phyloP scores from a whole-genome alignment of 1,139 yeast genomes.

The Pichia sp. region DNA sequence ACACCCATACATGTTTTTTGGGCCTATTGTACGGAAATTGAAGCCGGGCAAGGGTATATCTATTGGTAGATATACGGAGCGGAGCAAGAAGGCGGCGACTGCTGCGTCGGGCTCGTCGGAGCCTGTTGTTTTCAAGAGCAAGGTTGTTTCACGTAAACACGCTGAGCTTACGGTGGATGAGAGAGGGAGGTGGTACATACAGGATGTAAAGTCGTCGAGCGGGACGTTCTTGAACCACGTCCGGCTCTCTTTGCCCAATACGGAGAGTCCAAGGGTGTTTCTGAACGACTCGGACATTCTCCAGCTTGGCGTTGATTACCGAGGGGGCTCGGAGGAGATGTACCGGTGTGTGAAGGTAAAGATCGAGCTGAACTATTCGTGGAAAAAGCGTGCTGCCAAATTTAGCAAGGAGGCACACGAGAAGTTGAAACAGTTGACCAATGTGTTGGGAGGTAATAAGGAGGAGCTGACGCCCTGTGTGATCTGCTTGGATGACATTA shows the following conservation, averaged over 20 bases:
- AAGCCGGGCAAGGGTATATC: conserved; percentile 59
- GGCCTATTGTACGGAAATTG: conserved; percentile 75
- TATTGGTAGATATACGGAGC: conserved; percentile 84
- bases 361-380: conserved; percentile 82
- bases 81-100: conserved; percentile 67
- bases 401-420: conserved; percentile 77
- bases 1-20: conserved; percentile 73
- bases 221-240: conserved; percentile 91
- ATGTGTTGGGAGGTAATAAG: conserved; percentile 32
- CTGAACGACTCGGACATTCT: conserved; percentile 81
- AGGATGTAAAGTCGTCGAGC: conserved; percentile 82
- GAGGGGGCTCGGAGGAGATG: conserved; percentile 93
- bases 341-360: conserved; percentile 90
- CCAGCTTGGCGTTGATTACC: conserved; percentile 90
- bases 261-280: conserved; percentile 60
- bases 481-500: conserved; percentile 74
- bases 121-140: conserved; percentile 84
- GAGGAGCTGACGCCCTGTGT: conserved; percentile 66
- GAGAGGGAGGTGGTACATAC: conserved; percentile 79
- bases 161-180: conserved; percentile 74
- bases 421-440: conserved; percentile 52
- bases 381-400: conserved; percentile 79
- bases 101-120: conserved; percentile 73
- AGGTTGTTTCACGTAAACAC: conserved; percentile 89
- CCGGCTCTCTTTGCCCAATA: conserved; percentile 76